Percentiles rank a stretch among this genome's conserved stretches.
Evolutionary conservation across 106 monocot genomes (phyloP).

Genomic region (Amphibolis antarctica): DNA sequence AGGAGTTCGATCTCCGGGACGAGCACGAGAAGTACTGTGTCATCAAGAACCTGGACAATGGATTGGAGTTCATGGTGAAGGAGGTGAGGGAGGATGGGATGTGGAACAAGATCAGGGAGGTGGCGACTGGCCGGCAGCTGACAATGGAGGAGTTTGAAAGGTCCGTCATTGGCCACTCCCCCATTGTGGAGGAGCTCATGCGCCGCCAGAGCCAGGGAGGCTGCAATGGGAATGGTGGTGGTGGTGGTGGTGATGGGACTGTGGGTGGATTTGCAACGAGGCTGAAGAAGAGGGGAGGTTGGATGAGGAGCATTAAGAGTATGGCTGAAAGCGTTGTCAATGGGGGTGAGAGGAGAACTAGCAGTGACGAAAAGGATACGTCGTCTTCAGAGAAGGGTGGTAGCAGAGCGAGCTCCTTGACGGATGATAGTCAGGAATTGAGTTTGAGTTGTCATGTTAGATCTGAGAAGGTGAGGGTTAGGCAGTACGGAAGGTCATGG

Average conservation of each 20-base stretch:
- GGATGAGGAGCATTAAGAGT: conserved; percentile 50
- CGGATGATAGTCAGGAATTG: conserved; percentile 64
- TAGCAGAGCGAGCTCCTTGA: conserved; percentile 57
- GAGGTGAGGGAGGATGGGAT: conserved; percentile 63
- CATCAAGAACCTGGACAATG: conserved; percentile 74
- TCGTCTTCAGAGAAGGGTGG: conserved; percentile 45
- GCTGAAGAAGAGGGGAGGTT: conserved; percentile 38
- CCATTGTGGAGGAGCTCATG: conserved; percentile 91
- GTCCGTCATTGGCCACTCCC: conserved; percentile 59
- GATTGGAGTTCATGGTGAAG: conserved; percentile 70
- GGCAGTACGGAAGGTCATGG: conserved; percentile 37
- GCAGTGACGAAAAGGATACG: conserved; percentile 48
- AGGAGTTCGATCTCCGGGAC: conserved; percentile 1
- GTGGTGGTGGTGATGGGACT: conserved; percentile 13
- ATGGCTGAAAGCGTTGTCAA: conserved; percentile 37
- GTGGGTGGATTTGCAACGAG: conserved; percentile 5
- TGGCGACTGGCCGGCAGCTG: conserved; percentile 59
- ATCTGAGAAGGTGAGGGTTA: conserved; percentile 48
- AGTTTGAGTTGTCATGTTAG: conserved; percentile 8
- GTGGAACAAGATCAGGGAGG: conserved; percentile 61
- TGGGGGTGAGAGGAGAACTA: conserved; percentile 24
- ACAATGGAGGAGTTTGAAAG: conserved; percentile 82
- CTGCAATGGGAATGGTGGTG: neutral
- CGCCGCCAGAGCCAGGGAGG: conserved; percentile 42
- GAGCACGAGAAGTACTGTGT: conserved; percentile 26